phyloP scores from a whole-genome alignment of 805 yeast species.

The Naumovozyma dairenensis region DNA sequence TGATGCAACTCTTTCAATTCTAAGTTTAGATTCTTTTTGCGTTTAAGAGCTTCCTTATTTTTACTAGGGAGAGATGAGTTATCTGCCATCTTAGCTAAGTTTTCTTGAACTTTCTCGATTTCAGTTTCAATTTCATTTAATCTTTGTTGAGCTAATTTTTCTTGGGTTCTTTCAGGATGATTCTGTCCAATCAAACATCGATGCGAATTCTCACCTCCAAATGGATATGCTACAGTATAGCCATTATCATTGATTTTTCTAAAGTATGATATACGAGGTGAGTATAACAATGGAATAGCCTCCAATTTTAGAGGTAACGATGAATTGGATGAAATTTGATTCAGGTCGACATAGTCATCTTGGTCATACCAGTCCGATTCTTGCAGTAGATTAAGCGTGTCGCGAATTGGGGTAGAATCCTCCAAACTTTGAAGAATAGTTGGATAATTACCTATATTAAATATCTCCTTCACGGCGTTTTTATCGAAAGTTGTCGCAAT shows the following conservation, averaged over 20 bases:
- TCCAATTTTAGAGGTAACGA: conserved; percentile 34
- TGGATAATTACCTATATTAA: conserved; percentile 6
- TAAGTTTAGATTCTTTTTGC: conserved; percentile 10
- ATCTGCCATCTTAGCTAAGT: conserved; percentile 8
- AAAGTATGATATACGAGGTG: conserved; percentile 54
- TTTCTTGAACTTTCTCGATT: too few species aligned
- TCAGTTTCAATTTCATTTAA: conserved; percentile 32
- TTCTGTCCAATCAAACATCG: conserved; percentile 41
- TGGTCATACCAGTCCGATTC: conserved; percentile 54
- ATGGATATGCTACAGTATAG: conserved; percentile 41
- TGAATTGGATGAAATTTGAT: conserved; percentile 35
- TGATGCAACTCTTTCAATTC: conserved; percentile 28
- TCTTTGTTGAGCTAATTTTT: conserved; percentile 34
- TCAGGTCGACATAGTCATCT: conserved; percentile 69
- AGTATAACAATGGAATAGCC: conserved; percentile 37
- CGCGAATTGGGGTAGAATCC: neutral
- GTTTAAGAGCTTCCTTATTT: neutral
- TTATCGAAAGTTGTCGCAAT: conserved; percentile 57
- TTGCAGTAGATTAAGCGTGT: conserved; percentile 4
- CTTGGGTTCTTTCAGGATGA: conserved; percentile 49
- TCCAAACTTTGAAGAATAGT: neutral
- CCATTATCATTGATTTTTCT: conserved; percentile 40
- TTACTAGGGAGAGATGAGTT: conserved; percentile 1
- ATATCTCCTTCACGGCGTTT: conserved; percentile 35
- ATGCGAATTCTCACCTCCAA: conserved; percentile 49